Conservation (phyloP, 148 eudicot genomes). For the Silene latifolia region DNA sequence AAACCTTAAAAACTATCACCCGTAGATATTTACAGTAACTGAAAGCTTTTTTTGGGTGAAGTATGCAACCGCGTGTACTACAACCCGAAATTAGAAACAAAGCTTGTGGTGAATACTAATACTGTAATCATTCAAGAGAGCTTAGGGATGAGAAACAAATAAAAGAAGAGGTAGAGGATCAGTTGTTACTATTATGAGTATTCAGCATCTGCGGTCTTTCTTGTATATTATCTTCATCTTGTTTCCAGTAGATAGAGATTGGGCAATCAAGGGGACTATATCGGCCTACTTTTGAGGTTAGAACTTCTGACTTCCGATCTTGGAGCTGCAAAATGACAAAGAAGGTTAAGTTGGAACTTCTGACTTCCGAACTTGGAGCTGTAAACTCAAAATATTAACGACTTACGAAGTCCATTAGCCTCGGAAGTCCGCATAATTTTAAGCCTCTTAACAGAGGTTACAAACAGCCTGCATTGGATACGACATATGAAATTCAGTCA, state of each 20-base stretch:
- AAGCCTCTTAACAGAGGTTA: slow-evolving; percentile 73
- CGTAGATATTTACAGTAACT: slow-evolving; percentile 36
- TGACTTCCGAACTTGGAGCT: neutral
- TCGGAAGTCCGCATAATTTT: slow-evolving; percentile 83
- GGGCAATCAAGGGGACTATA: slow-evolving; percentile 21
- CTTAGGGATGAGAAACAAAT: slow-evolving; percentile 22
- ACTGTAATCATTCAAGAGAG: slow-evolving; percentile 23
- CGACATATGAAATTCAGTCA: neutral
- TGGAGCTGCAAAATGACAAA: slow-evolving; percentile 40
- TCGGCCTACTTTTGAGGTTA: slow-evolving; percentile 39
- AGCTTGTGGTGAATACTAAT: slow-evolving; percentile 11
- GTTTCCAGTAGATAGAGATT: slow-evolving; percentile 8
- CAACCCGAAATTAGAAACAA: slow-evolving; percentile 19
- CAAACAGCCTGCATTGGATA: slow-evolving; percentile 64
- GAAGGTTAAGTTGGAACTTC: neutral
- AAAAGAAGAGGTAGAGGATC: slow-evolving; percentile 15
- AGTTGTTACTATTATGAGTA: slow-evolving; percentile 23
- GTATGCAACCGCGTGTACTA: too few relatives aligned
- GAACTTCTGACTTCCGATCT: slow-evolving; percentile 42
- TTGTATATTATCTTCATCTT: slow-evolving; percentile 22
- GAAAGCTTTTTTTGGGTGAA: slow-evolving; percentile 8
- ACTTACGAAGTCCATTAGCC: slow-evolving; percentile 79
- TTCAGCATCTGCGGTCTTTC: slow-evolving; percentile 11
- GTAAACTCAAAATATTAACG: slow-evolving; percentile 3
- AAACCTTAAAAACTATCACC: slow-evolving; percentile 35